Conservation (phyloP, 768 basidiomycete genomes). For the Boletus fagicola region DNA sequence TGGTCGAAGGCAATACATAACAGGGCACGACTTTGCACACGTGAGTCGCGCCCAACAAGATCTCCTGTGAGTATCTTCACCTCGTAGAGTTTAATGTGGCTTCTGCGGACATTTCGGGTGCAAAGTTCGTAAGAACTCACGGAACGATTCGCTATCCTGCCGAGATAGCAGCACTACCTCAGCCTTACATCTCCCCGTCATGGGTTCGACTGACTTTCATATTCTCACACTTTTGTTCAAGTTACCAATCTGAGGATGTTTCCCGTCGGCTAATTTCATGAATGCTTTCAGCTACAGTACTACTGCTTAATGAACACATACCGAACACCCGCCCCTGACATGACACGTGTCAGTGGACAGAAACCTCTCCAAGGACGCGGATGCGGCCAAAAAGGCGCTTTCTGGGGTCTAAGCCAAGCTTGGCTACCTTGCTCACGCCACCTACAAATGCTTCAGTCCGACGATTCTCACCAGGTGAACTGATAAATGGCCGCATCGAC, state of each 20-base stretch:
- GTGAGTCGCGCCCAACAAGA: background rate
- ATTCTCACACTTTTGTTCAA: conserved; percentile 23
- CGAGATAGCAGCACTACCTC: conserved; percentile 8
- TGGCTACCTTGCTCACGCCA: background rate
- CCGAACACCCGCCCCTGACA: conserved; percentile 4
- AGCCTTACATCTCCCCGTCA: background rate
- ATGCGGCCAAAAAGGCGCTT: background rate
- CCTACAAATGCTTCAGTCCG: background rate
- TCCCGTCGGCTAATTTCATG: background rate
- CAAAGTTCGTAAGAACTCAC: conserved; percentile 4
- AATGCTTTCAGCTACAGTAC: background rate
- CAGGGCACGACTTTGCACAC: conserved; percentile 7
- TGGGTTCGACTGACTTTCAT: background rate
- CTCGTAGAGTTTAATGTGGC: conserved; percentile 16
- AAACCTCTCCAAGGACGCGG: background rate
- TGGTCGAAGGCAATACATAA: conserved; percentile 9
- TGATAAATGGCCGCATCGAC: background rate
- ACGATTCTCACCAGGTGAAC: background rate
- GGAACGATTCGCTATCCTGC: conserved; percentile 1
- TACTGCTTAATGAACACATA: background rate
- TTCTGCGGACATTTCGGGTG: conserved; percentile 3
- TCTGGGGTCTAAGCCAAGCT: background rate
- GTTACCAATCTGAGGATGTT: conserved; percentile 13
- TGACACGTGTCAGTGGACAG: conserved; percentile 4
- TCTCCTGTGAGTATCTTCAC: conserved; percentile 19